Percentiles rank a stretch among this genome's conserved stretches.
These are phyloP conservation scores for Hirschfeldia incana DNA, from an alignment of 345 rosid species.

Conservation along the genomic window DNA sequence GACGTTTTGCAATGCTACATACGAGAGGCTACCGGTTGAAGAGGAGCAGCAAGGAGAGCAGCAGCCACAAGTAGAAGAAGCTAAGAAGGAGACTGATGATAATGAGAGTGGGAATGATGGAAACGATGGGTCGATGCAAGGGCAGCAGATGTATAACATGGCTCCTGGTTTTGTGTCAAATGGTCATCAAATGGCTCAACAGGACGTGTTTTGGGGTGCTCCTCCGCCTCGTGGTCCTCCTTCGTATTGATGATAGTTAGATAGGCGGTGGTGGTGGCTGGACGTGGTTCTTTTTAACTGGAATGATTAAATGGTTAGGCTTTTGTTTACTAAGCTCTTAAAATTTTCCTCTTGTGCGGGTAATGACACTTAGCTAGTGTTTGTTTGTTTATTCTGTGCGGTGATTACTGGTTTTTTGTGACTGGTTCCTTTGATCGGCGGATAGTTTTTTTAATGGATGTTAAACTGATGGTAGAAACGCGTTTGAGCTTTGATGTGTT, in stretches of 20 bases:
- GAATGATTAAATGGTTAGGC: slow-evolving; percentile 16
- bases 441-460: slow-evolving; percentile 24
- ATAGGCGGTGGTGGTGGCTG: slow-evolving; percentile 10
- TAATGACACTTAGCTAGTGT: slow-evolving; percentile 32
- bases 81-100: slow-evolving; percentile 41
- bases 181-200: slow-evolving; percentile 74
- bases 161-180: slow-evolving; percentile 65
- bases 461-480: slow-evolving; percentile 20
- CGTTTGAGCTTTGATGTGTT: slow-evolving; percentile 14
- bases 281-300: slow-evolving; percentile 1
- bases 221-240: slow-evolving; percentile 71
- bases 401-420: background rate
- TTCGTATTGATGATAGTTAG: slow-evolving; percentile 46
- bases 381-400: slow-evolving; percentile 21
- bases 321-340: slow-evolving; percentile 1
- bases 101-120: slow-evolving; percentile 19
- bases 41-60: slow-evolving; percentile 38
- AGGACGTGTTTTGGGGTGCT: slow-evolving; percentile 76
- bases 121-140: slow-evolving; percentile 49
- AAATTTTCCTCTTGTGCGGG: slow-evolving; percentile 2
- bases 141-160: slow-evolving; percentile 53
- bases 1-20: slow-evolving; percentile 76
- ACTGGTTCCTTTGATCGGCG: slow-evolving; percentile 18
- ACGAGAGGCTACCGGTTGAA: slow-evolving; percentile 75
- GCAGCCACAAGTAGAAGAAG: slow-evolving; percentile 29